Conservation (phyloP, 805 yeast species). For the Starmerella apis region DNA sequence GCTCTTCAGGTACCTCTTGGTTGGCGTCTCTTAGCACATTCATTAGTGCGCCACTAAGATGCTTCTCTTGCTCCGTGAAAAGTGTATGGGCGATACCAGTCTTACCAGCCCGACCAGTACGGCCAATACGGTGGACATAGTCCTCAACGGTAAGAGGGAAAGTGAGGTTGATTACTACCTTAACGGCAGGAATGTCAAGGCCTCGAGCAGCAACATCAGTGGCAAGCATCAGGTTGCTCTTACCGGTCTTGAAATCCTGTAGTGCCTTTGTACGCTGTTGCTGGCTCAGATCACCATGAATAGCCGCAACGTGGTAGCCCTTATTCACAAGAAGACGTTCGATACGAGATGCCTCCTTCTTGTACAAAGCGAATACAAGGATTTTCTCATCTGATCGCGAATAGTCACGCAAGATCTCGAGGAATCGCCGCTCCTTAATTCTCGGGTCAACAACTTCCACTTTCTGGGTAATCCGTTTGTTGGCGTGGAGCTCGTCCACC, state of each 20-base stretch:
- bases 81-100: conserved; percentile 90
- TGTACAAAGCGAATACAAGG: conserved; percentile 84
- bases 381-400: conserved; percentile 56
- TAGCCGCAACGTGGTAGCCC: conserved; percentile 78
- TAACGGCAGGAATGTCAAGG: conserved; percentile 93
- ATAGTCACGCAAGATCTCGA: conserved; percentile 63
- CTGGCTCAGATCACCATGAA: conserved; percentile 93
- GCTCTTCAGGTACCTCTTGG: conserved; percentile 91
- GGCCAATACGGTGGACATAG: conserved; percentile 93
- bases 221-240: conserved; percentile 67
- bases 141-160: conserved; percentile 96
- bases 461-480: conserved; percentile 82
- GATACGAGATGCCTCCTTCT: conserved; percentile 89
- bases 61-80: conserved; percentile 94
- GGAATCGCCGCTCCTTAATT: conserved; percentile 65
- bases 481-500: conserved; percentile 87
- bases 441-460: conserved; percentile 85
- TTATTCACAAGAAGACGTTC: conserved; percentile 63
- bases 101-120: conserved; percentile 97
- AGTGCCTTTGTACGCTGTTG: conserved; percentile 84
- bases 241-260: conserved; percentile 73
- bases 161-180: conserved; percentile 85
- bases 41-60: conserved; percentile 84
- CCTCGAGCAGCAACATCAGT: conserved; percentile 99
- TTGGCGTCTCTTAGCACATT: conserved; percentile 88